Base-by-base conservation (phyloP, 441 rosid species). In the Breynia disticha region DNA sequence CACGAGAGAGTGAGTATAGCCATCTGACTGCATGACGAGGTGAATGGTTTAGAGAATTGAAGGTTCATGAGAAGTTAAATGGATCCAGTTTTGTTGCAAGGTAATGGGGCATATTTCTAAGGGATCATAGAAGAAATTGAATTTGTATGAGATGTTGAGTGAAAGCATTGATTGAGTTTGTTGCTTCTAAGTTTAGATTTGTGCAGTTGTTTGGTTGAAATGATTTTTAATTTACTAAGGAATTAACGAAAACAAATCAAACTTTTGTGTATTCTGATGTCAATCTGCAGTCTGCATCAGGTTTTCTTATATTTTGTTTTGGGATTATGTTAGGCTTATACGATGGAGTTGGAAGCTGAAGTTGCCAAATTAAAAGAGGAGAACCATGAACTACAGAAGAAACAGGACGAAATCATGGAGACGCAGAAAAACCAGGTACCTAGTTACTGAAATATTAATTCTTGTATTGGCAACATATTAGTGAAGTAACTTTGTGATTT, bases 321-420 rank as follows among this genome's bases (percentile, higher is more conserved):
- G 48, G 14, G 55, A 58, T 68, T 62, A 15, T 62, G 52, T 41
- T 63, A 90, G 98, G 98, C 95, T 54, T 90, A 90, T 55, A 87
- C 96, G 0, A 63, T 66, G 81, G 96, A 86, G 67, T 75, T 90
- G 70, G 96, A 90, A 83, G 86, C 85, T 48, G 95, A 90, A 75
- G 76, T 90, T 50, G 82, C 85, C 8, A 84, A 80, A 71, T 64
- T 90, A 49, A 87, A 87, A 48, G 79, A 80, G 66, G 90, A 77
- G 67, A 90, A 90, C 21, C 48, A 79, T 43, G 82, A 76, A 60
- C 63, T 90, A 69, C 76, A 7, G 69, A 74, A 75, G 70, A 85
- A 81, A 56, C 86, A 86, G 97, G 83, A 45, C 5, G 82, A 80
- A 73, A 69, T 82, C 12, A 62, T 81, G 71, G 83, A 88, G 67